These are phyloP conservation scores for Quercus phellos DNA, from an alignment of 331 rosid genomes.

Conservation along the genomic window DNA sequence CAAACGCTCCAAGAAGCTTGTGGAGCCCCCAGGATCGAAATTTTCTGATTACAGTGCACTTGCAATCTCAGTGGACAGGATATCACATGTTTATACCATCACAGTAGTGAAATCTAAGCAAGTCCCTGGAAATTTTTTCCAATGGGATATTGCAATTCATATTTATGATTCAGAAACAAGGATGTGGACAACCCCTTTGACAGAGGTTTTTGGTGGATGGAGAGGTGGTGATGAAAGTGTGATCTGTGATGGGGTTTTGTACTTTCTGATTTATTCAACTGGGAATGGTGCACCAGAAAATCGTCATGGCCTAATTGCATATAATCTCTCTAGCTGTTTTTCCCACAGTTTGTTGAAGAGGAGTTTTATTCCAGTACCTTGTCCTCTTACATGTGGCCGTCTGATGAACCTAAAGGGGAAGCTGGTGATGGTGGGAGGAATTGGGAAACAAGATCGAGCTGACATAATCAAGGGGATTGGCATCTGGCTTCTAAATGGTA, in stretches of 20 bases:
- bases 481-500: conserved; percentile 69
- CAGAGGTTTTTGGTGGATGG: conserved; percentile 79
- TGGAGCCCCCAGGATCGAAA: conserved; percentile 53
- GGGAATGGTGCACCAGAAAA: conserved; percentile 48
- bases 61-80: conserved; percentile 56
- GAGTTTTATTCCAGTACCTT: conserved; percentile 60
- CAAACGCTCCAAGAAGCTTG: conserved; percentile 41
- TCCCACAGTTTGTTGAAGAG: conserved; percentile 45
- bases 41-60: conserved; percentile 69
- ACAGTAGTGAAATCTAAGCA: conserved; percentile 73
- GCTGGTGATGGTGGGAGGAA: conserved; percentile 95
- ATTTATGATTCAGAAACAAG: conserved; percentile 51
- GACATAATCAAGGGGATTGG: conserved; percentile 92
- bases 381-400: conserved; percentile 83
- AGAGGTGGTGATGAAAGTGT: conserved; percentile 89
- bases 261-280: conserved; percentile 67
- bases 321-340: conserved; percentile 43
- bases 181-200: conserved; percentile 51
- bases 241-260: conserved; percentile 70
- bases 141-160: conserved; percentile 71
- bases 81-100: conserved; percentile 44
- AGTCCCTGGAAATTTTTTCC: conserved; percentile 64
- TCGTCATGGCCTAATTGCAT: conserved; percentile 61
- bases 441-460: conserved; percentile 68
- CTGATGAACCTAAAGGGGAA: conserved; percentile 78